Percentiles rank a stretch among this genome's conserved stretches.
Conservation (phyloP, 345 rosid species). For the Euphorbia tirucalli region DNA sequence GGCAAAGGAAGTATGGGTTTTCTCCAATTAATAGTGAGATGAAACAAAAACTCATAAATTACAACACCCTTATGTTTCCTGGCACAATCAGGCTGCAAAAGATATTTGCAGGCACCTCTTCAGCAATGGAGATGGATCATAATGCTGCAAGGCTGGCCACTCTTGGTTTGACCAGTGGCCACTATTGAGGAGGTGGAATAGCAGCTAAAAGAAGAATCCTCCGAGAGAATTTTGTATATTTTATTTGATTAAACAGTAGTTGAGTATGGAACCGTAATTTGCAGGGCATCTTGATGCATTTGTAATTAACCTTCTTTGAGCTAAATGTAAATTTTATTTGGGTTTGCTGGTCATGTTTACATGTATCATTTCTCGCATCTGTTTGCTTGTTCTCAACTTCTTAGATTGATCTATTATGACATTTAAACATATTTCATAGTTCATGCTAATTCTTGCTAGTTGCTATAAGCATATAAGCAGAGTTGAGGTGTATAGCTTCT, state of each 20-base stretch:
- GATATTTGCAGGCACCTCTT: background rate
- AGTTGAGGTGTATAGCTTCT: too few relatives aligned
- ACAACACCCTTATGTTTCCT: conserved; percentile 21
- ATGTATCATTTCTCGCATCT: background rate
- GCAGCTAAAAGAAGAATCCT: too few relatives aligned
- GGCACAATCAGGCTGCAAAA: conserved; percentile 18
- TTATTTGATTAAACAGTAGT: background rate
- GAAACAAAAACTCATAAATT: background rate
- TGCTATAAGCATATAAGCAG: too few relatives aligned
- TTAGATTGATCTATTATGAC: too few relatives aligned
- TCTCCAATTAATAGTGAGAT: background rate
- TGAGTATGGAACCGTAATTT: too few relatives aligned
- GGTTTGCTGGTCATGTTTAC: too few relatives aligned
- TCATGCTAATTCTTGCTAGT: too few relatives aligned
- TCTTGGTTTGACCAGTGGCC: conserved; percentile 10
- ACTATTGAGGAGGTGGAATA: too few relatives aligned
- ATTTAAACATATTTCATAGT: too few relatives aligned
- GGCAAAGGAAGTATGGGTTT: conserved; percentile 22
- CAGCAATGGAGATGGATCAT: background rate
- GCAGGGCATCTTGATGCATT: background rate
- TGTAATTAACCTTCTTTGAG: too few relatives aligned
- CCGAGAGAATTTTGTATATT: too few relatives aligned
- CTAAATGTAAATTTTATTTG: too few relatives aligned
- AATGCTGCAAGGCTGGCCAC: background rate
- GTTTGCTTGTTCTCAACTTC: background rate